phyloP scores from a whole-genome alignment of 768 basidiomycete genomes.

The Tricholoma sp. region DNA sequence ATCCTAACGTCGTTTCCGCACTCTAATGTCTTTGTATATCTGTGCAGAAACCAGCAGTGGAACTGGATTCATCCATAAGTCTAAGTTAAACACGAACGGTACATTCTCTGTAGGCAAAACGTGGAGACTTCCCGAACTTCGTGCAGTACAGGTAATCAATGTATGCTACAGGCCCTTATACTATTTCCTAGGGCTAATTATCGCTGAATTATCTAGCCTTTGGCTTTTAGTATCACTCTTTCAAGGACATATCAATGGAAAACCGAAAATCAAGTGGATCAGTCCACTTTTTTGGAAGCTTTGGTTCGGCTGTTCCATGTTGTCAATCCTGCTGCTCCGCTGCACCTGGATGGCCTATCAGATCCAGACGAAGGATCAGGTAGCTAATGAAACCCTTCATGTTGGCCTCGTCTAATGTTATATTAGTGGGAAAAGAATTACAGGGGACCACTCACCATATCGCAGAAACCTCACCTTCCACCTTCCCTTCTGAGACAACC shows the following conservation, averaged over 20 bases:
- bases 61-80: conserved; percentile 85
- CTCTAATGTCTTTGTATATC: conserved; percentile 4
- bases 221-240: conserved; percentile 75
- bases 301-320: conserved; percentile 57
- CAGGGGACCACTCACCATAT: not conserved
- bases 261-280: conserved; percentile 72
- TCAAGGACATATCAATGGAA: conserved; percentile 90
- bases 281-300: conserved; percentile 63
- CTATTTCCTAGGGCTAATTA: conserved; percentile 9
- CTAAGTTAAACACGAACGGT: conserved; percentile 91
- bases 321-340: conserved; percentile 36
- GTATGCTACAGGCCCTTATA: conserved; percentile 39
- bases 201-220: conserved; percentile 36
- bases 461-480: conserved; percentile 1
- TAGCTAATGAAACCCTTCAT: conserved; percentile 15
- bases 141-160: conserved; percentile 67
- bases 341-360: conserved; percentile 57
- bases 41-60: conserved; percentile 54
- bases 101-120: conserved; percentile 97
- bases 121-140: conserved; percentile 83
- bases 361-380: conserved; percentile 32
- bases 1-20: conserved; percentile 2
- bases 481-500: not conserved
- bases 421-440: not conserved
- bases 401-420: not conserved